Evolutionary conservation across 2,329 filamentous ascomycete species (phyloP).

Genomic region (Penicillium corylophilum): DNA sequence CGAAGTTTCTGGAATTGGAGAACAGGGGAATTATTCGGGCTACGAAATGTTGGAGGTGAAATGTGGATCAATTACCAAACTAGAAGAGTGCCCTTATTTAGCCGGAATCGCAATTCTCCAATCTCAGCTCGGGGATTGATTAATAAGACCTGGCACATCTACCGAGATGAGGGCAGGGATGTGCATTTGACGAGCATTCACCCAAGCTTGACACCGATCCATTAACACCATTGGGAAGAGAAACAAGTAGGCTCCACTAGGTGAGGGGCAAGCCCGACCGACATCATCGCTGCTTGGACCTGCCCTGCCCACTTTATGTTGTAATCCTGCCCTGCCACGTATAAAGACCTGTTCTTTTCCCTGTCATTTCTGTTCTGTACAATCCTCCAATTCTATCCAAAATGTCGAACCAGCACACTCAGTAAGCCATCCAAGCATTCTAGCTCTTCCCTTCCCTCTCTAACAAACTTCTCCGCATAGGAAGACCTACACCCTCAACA

Average conservation of each 20-base stretch:
- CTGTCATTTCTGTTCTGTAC: background rate
- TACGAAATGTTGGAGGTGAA: no score
- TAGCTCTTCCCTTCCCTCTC: background rate
- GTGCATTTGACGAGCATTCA: background rate
- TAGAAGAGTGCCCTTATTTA: constrained; percentile 4
- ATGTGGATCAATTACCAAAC: background rate
- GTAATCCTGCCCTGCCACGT: background rate
- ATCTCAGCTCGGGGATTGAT: background rate
- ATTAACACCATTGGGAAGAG: background rate
- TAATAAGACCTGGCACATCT: background rate
- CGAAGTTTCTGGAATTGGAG: constrained; percentile 10
- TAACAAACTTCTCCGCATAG: constrained; percentile 16
- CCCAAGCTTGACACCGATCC: background rate
- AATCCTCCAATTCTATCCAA: constrained; percentile 6
- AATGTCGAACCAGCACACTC: constrained; percentile 26
- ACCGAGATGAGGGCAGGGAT: background rate
- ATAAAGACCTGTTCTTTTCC: constrained; percentile 9
- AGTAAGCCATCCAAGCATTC: constrained; percentile 10
- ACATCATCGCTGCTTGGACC: constrained; percentile 27
- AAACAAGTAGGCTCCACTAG: constrained; percentile 1
- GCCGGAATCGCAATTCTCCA: constrained; percentile 2
- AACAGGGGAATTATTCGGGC: no score
- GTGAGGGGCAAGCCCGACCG: constrained; percentile 5
- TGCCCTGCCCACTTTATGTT: constrained; percentile 25
- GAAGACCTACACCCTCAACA: constrained; percentile 49